Evolutionary conservation across 495 filamentous ascomycete species (phyloP).

Genomic region (Xanthoparmelia taractica): DNA sequence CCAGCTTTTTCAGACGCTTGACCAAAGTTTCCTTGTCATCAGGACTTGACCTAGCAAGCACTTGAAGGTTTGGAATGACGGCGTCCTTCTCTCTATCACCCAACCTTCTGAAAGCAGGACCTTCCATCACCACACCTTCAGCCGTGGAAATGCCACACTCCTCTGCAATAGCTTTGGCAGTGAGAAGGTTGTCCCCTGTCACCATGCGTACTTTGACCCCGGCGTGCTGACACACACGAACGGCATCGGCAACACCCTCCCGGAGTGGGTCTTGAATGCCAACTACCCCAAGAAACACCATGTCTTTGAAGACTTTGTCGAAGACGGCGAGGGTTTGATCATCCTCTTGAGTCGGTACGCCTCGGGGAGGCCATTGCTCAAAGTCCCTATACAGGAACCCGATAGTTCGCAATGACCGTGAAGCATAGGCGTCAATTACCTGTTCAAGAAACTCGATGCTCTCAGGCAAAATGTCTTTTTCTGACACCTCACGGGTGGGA

Average conservation of each 20-base stretch:
- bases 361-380: conserved; percentile 75
- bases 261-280: conserved; percentile 87
- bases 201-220: conserved; percentile 88
- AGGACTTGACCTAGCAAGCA: conserved; percentile 77
- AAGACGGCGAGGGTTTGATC: conserved; percentile 66
- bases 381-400: conserved; percentile 83
- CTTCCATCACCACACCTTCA: conserved; percentile 76
- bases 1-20: conserved; percentile 68
- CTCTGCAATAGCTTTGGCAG: conserved; percentile 75
- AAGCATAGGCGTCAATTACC: conserved; percentile 70
- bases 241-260: conserved; percentile 65
- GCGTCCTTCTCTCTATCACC: conserved; percentile 56
- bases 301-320: conserved; percentile 68
- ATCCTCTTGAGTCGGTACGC: conserved; percentile 56
- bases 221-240: conserved; percentile 64
- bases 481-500: conserved; percentile 53
- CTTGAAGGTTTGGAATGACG: conserved; percentile 67
- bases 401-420: conserved; percentile 78
- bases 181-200: conserved; percentile 78
- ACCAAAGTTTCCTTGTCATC: conserved; percentile 81
- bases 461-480: conserved; percentile 48
- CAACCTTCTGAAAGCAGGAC: conserved; percentile 69
- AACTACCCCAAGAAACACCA: conserved; percentile 70
- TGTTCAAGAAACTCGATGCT: conserved; percentile 52
- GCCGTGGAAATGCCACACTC: conserved; percentile 75